Base-by-base conservation (phyloP, 1,284 basidiomycete species). In the Moesziomyces antarcticus region DNA sequence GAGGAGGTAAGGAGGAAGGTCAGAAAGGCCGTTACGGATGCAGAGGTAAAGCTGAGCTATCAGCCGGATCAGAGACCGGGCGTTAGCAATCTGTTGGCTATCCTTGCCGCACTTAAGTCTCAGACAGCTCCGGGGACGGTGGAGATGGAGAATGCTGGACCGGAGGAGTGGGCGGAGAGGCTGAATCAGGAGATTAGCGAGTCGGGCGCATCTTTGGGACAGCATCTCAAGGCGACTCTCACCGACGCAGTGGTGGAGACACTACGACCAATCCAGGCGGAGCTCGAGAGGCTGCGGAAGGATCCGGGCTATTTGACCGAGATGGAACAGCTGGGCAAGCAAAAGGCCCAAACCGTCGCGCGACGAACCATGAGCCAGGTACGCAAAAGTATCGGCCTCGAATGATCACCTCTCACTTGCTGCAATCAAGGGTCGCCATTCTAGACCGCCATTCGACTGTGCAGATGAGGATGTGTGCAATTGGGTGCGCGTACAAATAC, bases 1-100 rank as follows among this genome's bases (percentile, higher is more conserved):
- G 79, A 86, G 3, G 85, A 89, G 77, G 92, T 97, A 40, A 83
- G 82, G 42, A 80, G 86, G 21, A 97, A 97, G 84, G 88, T 98
- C 69, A 89, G 89, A 27, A 86, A 87, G 7, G 93, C 95, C 0
- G 91, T 95, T 1, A 97, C 95, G 0, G 95, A 98, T 83, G 91
- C 92, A 0, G 88, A 89, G 11, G 82, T 84, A 0, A 45, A 41
- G 7, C 37, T 97, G 42, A 89, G 90, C 0, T 97, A 90, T 78
- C 93, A 97, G 78, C 92, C 93, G 0, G 85, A 85, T 0, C 77
- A 81, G 9, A 89, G 94, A 22, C 93, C 93, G 0, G 95, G 94
- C 1, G 89, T 93, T 1, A 89, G 92, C 1, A 97, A 95, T 79
- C 86, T 97, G 0, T 85, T 97, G 3, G 87, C 87, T 1, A 94